A percentile compares a stretch with the other conserved stretches of the same genome.
Conservation (phyloP, 2,329 filamentous ascomycete genomes). For the Pochonia chlamydosporia region DNA sequence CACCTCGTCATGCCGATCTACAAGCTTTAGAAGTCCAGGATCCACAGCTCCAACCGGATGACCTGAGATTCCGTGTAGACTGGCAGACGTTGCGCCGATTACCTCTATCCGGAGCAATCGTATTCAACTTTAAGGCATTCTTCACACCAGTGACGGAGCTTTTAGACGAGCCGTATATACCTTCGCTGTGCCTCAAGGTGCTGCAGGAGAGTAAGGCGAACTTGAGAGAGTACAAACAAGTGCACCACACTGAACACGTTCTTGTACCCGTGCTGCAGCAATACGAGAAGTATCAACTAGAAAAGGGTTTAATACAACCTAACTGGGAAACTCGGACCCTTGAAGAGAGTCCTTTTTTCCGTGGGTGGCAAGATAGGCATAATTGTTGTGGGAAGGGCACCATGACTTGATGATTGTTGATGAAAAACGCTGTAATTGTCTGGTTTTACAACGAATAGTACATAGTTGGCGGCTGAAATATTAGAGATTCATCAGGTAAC, state of each 20-base stretch:
- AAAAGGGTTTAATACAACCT: slow-evolving; percentile 50
- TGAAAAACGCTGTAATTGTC: too few relatives aligned
- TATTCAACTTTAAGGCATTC: slow-evolving; percentile 85
- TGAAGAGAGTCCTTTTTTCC: slow-evolving; percentile 70
- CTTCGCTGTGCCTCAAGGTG: slow-evolving; percentile 61
- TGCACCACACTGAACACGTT: slow-evolving; percentile 72
- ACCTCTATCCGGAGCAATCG: slow-evolving; percentile 66
- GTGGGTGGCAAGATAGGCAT: slow-evolving; percentile 60
- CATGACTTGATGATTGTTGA: too few relatives aligned
- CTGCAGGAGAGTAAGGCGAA: slow-evolving; percentile 59
- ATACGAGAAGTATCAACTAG: slow-evolving; percentile 62
- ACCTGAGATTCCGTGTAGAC: slow-evolving; percentile 70
- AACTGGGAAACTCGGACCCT: slow-evolving; percentile 65
- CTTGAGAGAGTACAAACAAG: slow-evolving; percentile 76
- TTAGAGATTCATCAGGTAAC: too few relatives aligned
- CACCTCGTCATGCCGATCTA: slow-evolving; percentile 60
- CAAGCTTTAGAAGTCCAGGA: slow-evolving; percentile 53
- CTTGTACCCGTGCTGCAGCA: slow-evolving; percentile 57
- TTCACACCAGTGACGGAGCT: slow-evolving; percentile 72
- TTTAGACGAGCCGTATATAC: slow-evolving; percentile 65
- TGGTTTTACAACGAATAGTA: too few relatives aligned
- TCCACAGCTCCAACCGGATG: slow-evolving; percentile 46
- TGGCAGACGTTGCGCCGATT: slow-evolving; percentile 82
- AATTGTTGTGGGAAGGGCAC: too few relatives aligned
- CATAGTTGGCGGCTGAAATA: too few relatives aligned